Base-by-base conservation (phyloP, 495 filamentous ascomycete genomes). In the Penicillium roqueforti region DNA sequence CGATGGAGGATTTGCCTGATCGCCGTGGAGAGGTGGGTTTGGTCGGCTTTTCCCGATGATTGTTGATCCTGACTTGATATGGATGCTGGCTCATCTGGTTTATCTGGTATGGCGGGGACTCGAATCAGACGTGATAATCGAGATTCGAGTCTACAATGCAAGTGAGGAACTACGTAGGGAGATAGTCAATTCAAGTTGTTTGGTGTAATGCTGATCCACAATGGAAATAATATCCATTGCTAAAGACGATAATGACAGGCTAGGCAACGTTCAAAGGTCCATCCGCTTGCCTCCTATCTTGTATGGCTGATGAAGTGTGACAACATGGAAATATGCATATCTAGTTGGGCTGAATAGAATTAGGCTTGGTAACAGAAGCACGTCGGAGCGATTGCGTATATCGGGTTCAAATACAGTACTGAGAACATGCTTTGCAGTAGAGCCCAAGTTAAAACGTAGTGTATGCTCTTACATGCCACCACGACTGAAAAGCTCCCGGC, bases 401-500 rank as follows among this genome's bases (percentile, higher is more conserved):
- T 38, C 23, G 22, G 13, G 11, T 34, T 13, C 13, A 34, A 25
- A 26, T 16, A 36, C 32, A 18, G 3, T 13, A 23, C 20, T 14
- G 20, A 38, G 32, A 38, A 26, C 22, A 38, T 18, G 25, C 40
- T n/a, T 14, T 9, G 19, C 23, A 26, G 11, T 9, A 26, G 26
- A 19, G 26, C 26, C 14, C 25, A 45, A 19, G 26, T 29, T 23
- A 14, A 28, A 25, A 19, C 10, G 36, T 16, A 45, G n/a, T 39
- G 31, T 23, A 39, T 34, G n/a, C 18, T 34, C 48, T 49, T 54
- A 53, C 51, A 57, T 51, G 38, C 47, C 59, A 23, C 57, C 66
- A 25, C 72, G 66, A 43, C 72, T 69, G 56, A 73, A 72, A 25
- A 76, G 54, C 34, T 77, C 75, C 43, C 72, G 69, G 22, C 73